These are phyloP conservation scores for Phanerodontia chrysosporium DNA, from an alignment of 768 basidiomycete species.

Conservation along the genomic window DNA sequence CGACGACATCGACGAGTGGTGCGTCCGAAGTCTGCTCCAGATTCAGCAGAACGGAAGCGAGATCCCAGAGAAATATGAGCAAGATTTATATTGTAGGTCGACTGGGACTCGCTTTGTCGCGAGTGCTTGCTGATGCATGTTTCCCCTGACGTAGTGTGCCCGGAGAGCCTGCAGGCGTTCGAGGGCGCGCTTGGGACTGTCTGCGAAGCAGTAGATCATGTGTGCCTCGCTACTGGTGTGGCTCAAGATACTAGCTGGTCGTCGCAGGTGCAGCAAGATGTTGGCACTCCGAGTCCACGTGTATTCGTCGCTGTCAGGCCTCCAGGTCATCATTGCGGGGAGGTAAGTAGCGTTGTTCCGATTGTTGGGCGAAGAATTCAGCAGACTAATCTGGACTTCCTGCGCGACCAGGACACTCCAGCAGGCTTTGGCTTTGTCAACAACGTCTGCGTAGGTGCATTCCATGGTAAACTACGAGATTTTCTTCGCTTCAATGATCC, in stretches of 20 bases:
- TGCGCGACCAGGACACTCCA: slow-evolving; percentile 68
- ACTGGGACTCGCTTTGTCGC: background rate
- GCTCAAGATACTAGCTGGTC: background rate
- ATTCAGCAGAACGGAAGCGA: slow-evolving; percentile 58
- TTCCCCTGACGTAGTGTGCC: slow-evolving; percentile 51
- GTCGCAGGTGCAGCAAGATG: background rate
- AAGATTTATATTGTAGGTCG: slow-evolving; percentile 76
- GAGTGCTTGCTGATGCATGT: background rate
- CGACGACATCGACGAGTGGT: slow-evolving; percentile 51
- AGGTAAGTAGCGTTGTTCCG: slow-evolving; percentile 31
- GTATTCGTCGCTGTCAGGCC: slow-evolving; percentile 87
- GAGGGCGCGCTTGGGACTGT: slow-evolving; percentile 79
- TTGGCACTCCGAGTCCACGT: slow-evolving; percentile 10
- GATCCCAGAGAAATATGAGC: slow-evolving; percentile 70
- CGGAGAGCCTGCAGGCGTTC: slow-evolving; percentile 69
- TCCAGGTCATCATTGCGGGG: slow-evolving; percentile 93
- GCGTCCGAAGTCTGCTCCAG: slow-evolving; percentile 53
- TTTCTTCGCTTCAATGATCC: background rate
- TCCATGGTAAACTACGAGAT: slow-evolving; percentile 67
- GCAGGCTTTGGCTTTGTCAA: slow-evolving; percentile 96
- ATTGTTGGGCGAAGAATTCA: no score
- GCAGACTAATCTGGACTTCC: no score
- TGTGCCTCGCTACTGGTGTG: slow-evolving; percentile 31
- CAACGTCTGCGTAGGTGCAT: slow-evolving; percentile 85
- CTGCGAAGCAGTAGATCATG: slow-evolving; percentile 81